phyloP scores from a whole-genome alignment of 768 basidiomycete species.

The Boletus rex-veris region DNA sequence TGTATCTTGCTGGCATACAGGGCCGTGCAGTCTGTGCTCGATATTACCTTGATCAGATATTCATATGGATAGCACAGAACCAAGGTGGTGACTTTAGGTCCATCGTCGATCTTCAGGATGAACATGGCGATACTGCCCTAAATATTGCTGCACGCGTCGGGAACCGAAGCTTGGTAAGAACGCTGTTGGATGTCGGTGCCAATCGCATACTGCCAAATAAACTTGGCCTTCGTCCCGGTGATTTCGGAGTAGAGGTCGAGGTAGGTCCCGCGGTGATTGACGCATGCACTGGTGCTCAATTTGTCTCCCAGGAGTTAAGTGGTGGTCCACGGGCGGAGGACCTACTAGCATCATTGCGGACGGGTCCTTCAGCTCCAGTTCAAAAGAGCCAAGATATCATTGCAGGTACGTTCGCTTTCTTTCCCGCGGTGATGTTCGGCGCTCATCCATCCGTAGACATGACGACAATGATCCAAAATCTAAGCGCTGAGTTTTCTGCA shows the following conservation, averaged over 20 bases:
- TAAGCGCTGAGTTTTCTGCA: conserved; percentile 72
- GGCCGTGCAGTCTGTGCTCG: conserved; percentile 80
- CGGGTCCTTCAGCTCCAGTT: conserved; percentile 71
- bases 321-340: conserved; percentile 75
- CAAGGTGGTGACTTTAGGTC: conserved; percentile 74
- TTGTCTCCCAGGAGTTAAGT: conserved; percentile 54
- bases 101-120: conserved; percentile 88
- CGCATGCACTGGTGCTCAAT: neutral
- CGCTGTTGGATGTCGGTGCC: conserved; percentile 88
- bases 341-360: conserved; percentile 67
- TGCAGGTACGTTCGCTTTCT: conserved; percentile 44
- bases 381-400: conserved; percentile 90
- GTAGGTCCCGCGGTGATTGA: conserved; percentile 40
- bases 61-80: conserved; percentile 79
- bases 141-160: conserved; percentile 95
- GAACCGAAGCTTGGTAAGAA: conserved; percentile 80
- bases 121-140: conserved; percentile 92
- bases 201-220: conserved; percentile 89
- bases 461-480: conserved; percentile 75
- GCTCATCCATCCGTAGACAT: conserved; percentile 55
- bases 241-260: conserved; percentile 93
- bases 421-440: neutral
- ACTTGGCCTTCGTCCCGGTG: conserved; percentile 86
- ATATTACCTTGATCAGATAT: conserved; percentile 88
- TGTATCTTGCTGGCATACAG: conserved; percentile 86